Evolutionary conservation across 2,329 filamentous ascomycete species (phyloP), one percentile per base, ranked within the genome.

Genomic region (Pestalotiopsis sp.): DNA sequence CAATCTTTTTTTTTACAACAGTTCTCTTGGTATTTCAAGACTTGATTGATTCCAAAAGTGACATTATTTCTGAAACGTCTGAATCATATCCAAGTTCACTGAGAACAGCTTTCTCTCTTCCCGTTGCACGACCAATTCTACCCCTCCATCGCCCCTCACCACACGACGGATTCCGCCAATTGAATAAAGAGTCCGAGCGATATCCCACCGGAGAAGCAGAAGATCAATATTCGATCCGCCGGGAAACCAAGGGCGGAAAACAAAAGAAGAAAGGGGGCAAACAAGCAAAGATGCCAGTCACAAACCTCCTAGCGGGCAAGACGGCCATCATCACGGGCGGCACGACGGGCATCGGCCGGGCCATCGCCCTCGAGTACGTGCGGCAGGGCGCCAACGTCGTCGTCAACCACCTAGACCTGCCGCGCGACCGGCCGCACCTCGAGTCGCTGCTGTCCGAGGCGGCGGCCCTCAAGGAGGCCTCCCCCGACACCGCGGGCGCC

Each of bases 281-380:
- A 44, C 2, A 44, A 44, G 40, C 40, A 44, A 52, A 52, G 14
- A 86, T 86, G 84, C 76, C 82, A 4, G 71, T 76, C 58, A 75
- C 80, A 20, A 83, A 83, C 71, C 85, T 96, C 72, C 88, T 97
- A 67, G 77, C 81, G 66, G 89, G 88, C 78, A 97, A 97, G 80
- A 91, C 90, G 13, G 93, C 93, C 79, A 92, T 94, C 77, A 94
- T 97, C 75, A 97, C 94, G 0, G 94, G 94, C 71, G 94, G 92
- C 67, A 91, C 91, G 3, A 97, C 93, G 5, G 93, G 93, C 67
- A 97, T 97, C 73, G 94, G 94, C 65, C 88, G 92, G 71, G 94
- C 94, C 72, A 97, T 97, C 70, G 90, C 91, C 56, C 86, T 97
- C 64, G 91, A 90, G 74, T 97, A 93, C 78, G 82, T 95, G 65